Conservation (phyloP, 2,329 filamentous ascomycete genomes). For the Didymella pomorum region DNA sequence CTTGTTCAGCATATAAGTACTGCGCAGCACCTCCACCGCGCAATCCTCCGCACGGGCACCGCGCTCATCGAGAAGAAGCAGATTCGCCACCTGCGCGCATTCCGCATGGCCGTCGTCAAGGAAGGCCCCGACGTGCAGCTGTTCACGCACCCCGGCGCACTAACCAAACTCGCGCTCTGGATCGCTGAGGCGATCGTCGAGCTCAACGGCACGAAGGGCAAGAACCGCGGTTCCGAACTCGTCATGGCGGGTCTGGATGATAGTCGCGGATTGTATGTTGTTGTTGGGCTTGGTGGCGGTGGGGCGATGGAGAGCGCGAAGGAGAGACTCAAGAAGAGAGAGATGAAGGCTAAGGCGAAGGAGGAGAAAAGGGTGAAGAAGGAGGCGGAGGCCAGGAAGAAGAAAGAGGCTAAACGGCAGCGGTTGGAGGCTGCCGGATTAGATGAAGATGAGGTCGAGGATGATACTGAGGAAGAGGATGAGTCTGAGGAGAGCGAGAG, state of each 20-base stretch:
- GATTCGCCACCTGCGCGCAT: slow-evolving; percentile 89
- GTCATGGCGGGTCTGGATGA: slow-evolving; percentile 93
- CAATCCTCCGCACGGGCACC: slow-evolving; percentile 92
- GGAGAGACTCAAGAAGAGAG: slow-evolving; percentile 72
- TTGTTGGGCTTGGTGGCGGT: slow-evolving; percentile 91
- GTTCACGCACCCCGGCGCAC: slow-evolving; percentile 89
- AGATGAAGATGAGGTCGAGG: slow-evolving; percentile 64
- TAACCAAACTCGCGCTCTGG: slow-evolving; percentile 95
- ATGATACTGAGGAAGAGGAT: slow-evolving; percentile 56
- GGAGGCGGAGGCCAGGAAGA: slow-evolving; percentile 69
- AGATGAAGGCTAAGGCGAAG: slow-evolving; percentile 68
- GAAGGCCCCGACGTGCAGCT: slow-evolving; percentile 91
- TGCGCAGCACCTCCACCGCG: slow-evolving; percentile 87
- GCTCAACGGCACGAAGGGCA: slow-evolving; percentile 77
- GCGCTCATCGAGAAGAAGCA: slow-evolving; percentile 91
- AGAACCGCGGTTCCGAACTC: slow-evolving; percentile 77
- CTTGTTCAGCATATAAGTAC: slow-evolving; percentile 79
- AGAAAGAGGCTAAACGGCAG: slow-evolving; percentile 57
- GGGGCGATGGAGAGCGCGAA: slow-evolving; percentile 69
- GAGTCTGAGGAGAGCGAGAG: slow-evolving; percentile 66
- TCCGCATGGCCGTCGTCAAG: slow-evolving; percentile 94
- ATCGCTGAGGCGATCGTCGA: slow-evolving; percentile 90
- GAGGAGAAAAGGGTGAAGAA: slow-evolving; percentile 56
- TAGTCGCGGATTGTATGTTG: slow-evolving; percentile 83
- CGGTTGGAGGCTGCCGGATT: slow-evolving; percentile 63